phyloP scores from a whole-genome alignment of 345 rosid genomes.

The Chamaenerion angustifolium region DNA sequence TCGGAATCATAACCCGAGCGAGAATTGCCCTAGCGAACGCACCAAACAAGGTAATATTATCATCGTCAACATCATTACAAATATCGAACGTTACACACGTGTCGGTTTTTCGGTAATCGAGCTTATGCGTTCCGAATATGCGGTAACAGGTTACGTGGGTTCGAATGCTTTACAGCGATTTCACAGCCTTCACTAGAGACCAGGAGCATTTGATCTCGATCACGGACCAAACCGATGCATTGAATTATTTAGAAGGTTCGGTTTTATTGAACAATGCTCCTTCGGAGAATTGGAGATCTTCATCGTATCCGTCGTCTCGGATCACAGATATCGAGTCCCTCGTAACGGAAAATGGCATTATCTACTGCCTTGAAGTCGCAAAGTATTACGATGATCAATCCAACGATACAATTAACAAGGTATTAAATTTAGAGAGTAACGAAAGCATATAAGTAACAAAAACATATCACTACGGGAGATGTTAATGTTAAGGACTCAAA shows the following conservation, averaged over 20 bases:
- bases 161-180: constrained; percentile 34
- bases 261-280: constrained; percentile 24
- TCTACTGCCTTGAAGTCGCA: constrained; percentile 36
- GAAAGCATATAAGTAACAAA: too few species aligned
- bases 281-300: constrained; percentile 32
- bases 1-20: constrained; percentile 50
- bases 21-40: constrained; percentile 29
- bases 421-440: too few species aligned
- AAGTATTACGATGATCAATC: constrained; percentile 23
- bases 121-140: too few species aligned
- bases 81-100: too few species aligned
- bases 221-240: constrained; percentile 4
- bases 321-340: constrained; percentile 21
- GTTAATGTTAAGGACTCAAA: too few species aligned
- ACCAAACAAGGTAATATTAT: constrained; percentile 23
- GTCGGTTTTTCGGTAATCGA: too few species aligned
- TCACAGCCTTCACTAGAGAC: constrained; percentile 27
- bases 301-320: constrained; percentile 25
- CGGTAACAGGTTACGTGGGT: constrained; percentile 31
- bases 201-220: constrained; percentile 34
- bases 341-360: constrained; percentile 18
- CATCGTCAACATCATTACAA: too few species aligned
- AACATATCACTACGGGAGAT: too few species aligned
- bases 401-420: constrained; percentile 16
- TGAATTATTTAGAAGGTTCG: constrained; percentile 41